Percentiles rank a stretch among this genome's conserved stretches.
Evolutionary conservation across 2,329 filamentous ascomycete species (phyloP).

Genomic region (Fusarium sulawesiense): DNA sequence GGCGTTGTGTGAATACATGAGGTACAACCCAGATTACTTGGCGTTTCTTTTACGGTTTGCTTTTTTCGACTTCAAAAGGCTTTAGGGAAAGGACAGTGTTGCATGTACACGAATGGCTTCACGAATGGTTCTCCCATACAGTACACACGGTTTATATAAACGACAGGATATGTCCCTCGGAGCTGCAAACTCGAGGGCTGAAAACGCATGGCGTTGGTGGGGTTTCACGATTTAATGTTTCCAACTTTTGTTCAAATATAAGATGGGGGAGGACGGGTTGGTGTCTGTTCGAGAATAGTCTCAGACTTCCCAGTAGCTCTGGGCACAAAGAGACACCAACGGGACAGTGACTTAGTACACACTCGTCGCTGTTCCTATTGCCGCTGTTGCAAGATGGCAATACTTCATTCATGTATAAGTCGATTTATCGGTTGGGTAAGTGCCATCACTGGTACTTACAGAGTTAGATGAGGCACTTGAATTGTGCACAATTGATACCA

Average conservation of each 20-base stretch:
- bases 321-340: not conserved
- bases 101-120: constrained; percentile 43
- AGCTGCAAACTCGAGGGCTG: constrained; percentile 26
- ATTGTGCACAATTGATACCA: constrained; percentile 45
- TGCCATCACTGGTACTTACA: constrained; percentile 8
- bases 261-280: not conserved
- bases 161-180: constrained; percentile 32
- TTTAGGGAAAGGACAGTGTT: constrained; percentile 35
- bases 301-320: constrained; percentile 3
- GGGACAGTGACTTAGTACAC: constrained; percentile 22
- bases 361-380: constrained; percentile 1
- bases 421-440: constrained; percentile 2
- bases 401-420: constrained; percentile 22
- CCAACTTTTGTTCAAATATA: constrained; percentile 27
- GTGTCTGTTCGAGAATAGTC: constrained; percentile 8
- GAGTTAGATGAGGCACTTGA: constrained; percentile 26
- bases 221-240: constrained; percentile 34
- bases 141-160: constrained; percentile 43
- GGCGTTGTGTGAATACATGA: constrained; percentile 43
- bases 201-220: constrained; percentile 43
- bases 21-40: constrained; percentile 23
- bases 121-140: constrained; percentile 30
- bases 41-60: constrained; percentile 23
- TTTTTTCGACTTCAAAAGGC: constrained; percentile 8
- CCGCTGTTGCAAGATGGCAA: constrained; percentile 12